Evolutionary conservation across 306 rosid species (phyloP).

Genomic region (Vicia faba): DNA sequence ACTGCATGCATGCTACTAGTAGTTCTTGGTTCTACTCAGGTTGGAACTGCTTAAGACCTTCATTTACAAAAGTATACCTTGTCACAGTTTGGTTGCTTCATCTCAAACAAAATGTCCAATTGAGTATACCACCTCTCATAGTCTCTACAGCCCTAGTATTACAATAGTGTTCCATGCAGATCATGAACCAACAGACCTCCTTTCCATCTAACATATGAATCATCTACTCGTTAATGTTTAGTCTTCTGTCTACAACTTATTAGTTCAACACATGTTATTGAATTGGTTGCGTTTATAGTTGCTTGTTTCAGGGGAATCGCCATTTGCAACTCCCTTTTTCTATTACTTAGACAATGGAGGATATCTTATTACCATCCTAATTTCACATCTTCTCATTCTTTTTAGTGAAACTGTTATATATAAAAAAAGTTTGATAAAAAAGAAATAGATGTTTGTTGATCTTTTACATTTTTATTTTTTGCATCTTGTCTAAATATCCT

Average conservation of each 20-base stretch:
- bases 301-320: constrained; percentile 20
- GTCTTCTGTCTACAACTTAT: not conserved
- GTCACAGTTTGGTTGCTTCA: not conserved
- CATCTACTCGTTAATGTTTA: not conserved
- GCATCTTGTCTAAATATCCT: constrained; percentile 26
- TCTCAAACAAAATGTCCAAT: constrained; percentile 1
- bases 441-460: not conserved
- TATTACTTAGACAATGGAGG: not conserved
- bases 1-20: not conserved
- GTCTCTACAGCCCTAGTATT: not conserved
- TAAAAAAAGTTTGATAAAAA: not conserved
- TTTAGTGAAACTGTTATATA: not conserved
- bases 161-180: not conserved
- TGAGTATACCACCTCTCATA: not conserved
- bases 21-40: not conserved
- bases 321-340: not conserved
- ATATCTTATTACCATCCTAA: not conserved
- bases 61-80: not conserved
- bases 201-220: not conserved
- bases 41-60: not conserved
- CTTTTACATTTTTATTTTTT: constrained; percentile 14
- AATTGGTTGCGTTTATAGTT: constrained; percentile 6
- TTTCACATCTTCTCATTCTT: not conserved
- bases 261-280: not conserved
- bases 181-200: not conserved